Evolutionary conservation across 2,329 filamentous ascomycete genomes (phyloP), one percentile per base, ranked within the genome.

Genomic region (Claviceps paspali): DNA sequence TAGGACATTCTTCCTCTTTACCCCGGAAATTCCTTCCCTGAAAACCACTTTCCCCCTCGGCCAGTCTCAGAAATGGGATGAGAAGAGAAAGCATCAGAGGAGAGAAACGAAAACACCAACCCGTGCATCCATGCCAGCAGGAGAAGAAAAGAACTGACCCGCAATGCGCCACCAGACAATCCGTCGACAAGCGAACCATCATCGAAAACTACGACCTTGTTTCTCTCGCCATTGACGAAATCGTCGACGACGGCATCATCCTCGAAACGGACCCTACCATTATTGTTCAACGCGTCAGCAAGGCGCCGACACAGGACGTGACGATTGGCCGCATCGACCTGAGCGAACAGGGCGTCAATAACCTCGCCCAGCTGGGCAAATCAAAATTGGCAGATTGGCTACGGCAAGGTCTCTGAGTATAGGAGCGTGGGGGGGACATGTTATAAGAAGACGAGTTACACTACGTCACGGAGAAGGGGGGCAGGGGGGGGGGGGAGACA

Each of bases 181-280:
- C 85, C 24, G 87, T 92, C 35, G 91, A 98, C 67, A 95, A 95
- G 72, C 80, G 91, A 48, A 96, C 91, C 40, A 86, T 96, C 47
- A 80, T 96, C 53, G 91, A 98, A 64, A 96, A 96, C 72, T 98
- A 96, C 68, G 91, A 96, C 61, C 73, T 96, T 17, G 83, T 95
- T 44, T 82, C 86, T 11, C 75, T 98, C 38, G 84, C 87, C 31
- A 83, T 98, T 46, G 91, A 98, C 60, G 91, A 98, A 61, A 88
- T 92, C 44, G 76, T 92, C 38, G 86, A 94, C 60, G 86, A 93
- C 54, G 91, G 91, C 42, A 92, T 96, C 55, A 88, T 98, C 50
- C 76, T 98, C 43, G 91, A 98, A 65, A 96, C 88, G 1, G 91
- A 98, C 57, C 87, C 91, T 1, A 88, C 91, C 45, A 82, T 94